phyloP scores from a whole-genome alignment of 345 rosid species.

The Salix dunnii region DNA sequence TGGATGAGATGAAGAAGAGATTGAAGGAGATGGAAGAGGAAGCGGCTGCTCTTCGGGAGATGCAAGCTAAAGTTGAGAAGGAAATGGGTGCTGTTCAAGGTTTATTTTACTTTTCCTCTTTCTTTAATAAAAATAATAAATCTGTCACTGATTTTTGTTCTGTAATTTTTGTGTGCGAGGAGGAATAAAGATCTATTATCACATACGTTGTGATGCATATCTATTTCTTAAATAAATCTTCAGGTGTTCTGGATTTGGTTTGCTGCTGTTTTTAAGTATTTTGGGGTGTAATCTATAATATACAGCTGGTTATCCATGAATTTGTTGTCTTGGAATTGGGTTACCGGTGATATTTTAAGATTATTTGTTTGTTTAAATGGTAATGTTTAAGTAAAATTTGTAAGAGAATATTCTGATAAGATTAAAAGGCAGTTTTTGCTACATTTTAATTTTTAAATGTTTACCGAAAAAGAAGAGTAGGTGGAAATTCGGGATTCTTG shows the following conservation, averaged over 20 bases:
- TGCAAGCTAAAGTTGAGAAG: conserved; percentile 96
- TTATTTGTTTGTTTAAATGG: not conserved
- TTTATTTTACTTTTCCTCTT: conserved; percentile 16
- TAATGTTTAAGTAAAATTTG: not conserved
- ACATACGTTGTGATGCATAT: not conserved
- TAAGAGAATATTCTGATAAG: not conserved
- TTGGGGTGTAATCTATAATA: not conserved
- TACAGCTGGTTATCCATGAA: not conserved
- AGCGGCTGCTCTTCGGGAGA: conserved; percentile 96
- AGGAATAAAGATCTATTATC: not conserved
- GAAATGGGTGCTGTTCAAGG: conserved; percentile 97
- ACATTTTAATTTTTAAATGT: not conserved
- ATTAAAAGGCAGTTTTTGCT: not conserved
- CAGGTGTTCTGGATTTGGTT: not conserved
- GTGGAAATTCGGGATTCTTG: not conserved
- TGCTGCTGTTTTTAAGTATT: not conserved
- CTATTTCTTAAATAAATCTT: too few species aligned
- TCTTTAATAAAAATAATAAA: too few species aligned
- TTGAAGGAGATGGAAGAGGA: conserved; percentile 98
- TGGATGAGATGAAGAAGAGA: conserved; percentile 96
- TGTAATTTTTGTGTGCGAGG: too few species aligned
- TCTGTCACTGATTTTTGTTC: too few species aligned
- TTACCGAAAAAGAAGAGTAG: not conserved
- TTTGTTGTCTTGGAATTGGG: not conserved
- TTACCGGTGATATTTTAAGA: not conserved